Conservation (phyloP, 2,329 filamentous ascomycete species). For the Alternaria dauci region DNA sequence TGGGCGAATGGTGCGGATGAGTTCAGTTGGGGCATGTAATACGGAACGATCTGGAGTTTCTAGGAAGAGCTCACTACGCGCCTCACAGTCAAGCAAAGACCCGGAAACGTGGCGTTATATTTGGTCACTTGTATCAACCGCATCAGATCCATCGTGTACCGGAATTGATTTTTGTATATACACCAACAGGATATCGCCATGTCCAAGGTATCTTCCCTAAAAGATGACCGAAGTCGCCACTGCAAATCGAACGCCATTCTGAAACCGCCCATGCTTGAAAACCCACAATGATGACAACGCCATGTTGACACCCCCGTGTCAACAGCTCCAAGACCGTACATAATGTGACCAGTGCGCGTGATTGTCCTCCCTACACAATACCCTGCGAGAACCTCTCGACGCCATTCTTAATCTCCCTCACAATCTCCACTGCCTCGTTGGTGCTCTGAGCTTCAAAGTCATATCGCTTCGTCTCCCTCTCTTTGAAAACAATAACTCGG, state of each 20-base stretch:
- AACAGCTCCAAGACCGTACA: neutral
- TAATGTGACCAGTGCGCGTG: neutral
- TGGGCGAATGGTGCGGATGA: conserved; percentile 31
- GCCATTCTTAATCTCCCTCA: conserved; percentile 78
- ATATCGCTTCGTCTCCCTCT: conserved; percentile 80
- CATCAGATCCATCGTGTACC: neutral
- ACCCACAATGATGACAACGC: neutral
- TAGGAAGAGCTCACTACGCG: neutral
- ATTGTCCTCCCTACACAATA: conserved; percentile 27
- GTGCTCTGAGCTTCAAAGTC: conserved; percentile 81
- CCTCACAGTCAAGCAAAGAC: neutral
- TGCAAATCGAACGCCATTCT: neutral
- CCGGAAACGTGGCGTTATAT: neutral
- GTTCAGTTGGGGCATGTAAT: conserved; percentile 14
- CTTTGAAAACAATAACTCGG: conserved; percentile 79
- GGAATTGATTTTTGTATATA: neutral
- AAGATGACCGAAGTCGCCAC: neutral
- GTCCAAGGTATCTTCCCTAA: neutral
- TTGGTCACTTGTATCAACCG: neutral
- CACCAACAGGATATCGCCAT: conserved; percentile 1
- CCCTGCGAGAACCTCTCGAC: conserved; percentile 71
- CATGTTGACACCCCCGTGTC: neutral
- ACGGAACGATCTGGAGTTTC: neutral
- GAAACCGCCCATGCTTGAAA: neutral
- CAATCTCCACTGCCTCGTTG: conserved; percentile 80